Base-by-base conservation (phyloP, 305 asterid genomes). In the Salvia sclarea region DNA sequence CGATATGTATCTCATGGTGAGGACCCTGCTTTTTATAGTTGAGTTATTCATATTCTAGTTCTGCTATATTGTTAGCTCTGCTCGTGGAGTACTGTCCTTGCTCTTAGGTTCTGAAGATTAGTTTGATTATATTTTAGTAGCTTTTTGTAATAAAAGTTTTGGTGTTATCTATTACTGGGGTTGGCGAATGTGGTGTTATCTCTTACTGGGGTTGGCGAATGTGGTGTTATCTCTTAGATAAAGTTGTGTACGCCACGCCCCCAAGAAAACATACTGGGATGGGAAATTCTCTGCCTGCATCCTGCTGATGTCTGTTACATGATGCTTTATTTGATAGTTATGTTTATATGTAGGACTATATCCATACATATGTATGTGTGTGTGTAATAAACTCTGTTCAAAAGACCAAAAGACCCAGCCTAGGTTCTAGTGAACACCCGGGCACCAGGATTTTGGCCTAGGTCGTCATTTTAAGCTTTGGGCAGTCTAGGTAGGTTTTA, bases 1-100 rank as follows among this genome's bases (percentile, higher is more conserved):
- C 85, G 87, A 64, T 75, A 76, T 69, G 66, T 33, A 61, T 81
- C 89, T 73, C 80, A 78, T 67, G 96, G 98, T 92, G 84, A 87
- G 78, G 62, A 78, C 11, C 31, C 40, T 60, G 57, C 62, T 61
- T 54, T 59, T 45, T 38, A 2, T 18, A 18, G 44, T 62, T 18
- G 37, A 55, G 60, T 8, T 49, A 38, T 64, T 30, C 43, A 33
- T 65, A 28, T 11, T 14, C 11, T 70, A 61, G 49, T 30, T 14
- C 11, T 70, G 64, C 54, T 30, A 52, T 24, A 4, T 53, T 61
- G 64, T 28, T 66, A 20, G 22, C 37, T 63, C 48, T 69, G 13
- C 55, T 73, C 33, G 52, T 20, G 37, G 53, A 17, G 68, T 33
- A 64, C 33, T 28, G 22, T 43, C 54, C 57, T 18, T 55, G 25